phyloP scores from a whole-genome alignment of 2,329 filamentous ascomycete species.

The Cryphonectria radicalis region DNA sequence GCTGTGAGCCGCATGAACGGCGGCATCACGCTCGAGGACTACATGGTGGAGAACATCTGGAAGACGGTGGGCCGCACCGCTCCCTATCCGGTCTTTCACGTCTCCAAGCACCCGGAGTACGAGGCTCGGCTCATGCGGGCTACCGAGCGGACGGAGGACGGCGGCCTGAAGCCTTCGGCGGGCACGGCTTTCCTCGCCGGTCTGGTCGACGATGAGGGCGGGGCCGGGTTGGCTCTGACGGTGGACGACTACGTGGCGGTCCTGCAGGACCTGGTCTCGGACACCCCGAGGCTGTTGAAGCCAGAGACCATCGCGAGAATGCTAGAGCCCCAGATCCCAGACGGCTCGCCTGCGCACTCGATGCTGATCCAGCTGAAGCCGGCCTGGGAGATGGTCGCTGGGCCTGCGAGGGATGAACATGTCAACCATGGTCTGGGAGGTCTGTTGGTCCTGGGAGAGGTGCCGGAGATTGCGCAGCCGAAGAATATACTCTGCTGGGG shows the following conservation, averaged over 20 bases:
- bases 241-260: constrained; percentile 13
- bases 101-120: constrained; percentile 10
- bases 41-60: constrained; percentile 19
- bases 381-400: constrained; percentile 16
- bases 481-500: constrained; percentile 7
- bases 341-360: neutral
- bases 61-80: constrained; percentile 7
- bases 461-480: constrained; percentile 5
- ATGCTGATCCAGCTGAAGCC: neutral
- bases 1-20: constrained; percentile 40
- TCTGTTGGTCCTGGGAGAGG: neutral
- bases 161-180: neutral
- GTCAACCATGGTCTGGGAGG: constrained; percentile 14
- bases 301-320: neutral
- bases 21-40: constrained; percentile 12
- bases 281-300: neutral
- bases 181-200: neutral
- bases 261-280: constrained; percentile 9
- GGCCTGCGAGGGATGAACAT: neutral
- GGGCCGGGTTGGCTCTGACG: constrained; percentile 9
- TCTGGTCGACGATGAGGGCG: constrained; percentile 16
- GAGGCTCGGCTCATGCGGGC: constrained; percentile 3
- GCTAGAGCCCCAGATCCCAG: constrained; percentile 7
- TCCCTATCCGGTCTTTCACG: constrained; percentile 6
- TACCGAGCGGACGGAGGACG: neutral